Evolutionary conservation across 768 basidiomycete species (phyloP), one percentile per base, ranked within the genome.

Genomic region (Lactarius vividus): DNA sequence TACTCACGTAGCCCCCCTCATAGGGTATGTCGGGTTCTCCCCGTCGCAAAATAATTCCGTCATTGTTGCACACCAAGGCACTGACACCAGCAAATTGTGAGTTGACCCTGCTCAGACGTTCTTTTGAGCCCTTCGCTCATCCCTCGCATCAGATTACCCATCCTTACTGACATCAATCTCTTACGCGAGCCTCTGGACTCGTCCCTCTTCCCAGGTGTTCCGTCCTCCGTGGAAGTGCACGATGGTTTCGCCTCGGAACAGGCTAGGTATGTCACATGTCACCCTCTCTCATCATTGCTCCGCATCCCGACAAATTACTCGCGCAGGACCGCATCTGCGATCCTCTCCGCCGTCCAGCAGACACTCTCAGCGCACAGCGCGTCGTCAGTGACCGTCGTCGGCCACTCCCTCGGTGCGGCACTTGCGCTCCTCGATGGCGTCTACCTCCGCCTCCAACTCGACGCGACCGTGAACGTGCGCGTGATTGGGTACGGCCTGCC

Each of bases 21-120:
- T 57, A 84, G 84, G 83, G 83, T 84, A 75, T 62, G 84, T 85
- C 31, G 84, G 84, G 20, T 85, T 77, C 65, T 81, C 81, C 62
- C 79, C 82, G 0, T 72, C 66, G 0, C 70, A 80, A 28, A 59
- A 72, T 26, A 59, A 72, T 26, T 74, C 70, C 0, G 75, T 78
- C 56, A 74, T 79, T 42, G 79, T 79, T 4, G 71, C 75, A 7
- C 78, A 80, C 68, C 76, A 79, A 62, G 79, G 79, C 15, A 79
- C 79, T 2, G 68, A 80, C 54, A 69, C 75, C 20, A 57, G 29
- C 10, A 31, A 75, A 57, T 46, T 79, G 78, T 78, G 35, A 61
- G 75, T 61, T 1, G 10, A 20, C 5, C 28, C 44, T 23, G 2
- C n/a, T 52, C n/a, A 13, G 23, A 37, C 8, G 29, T 40, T 13